Conservation (phyloP, 2,329 filamentous ascomycete genomes). For the Penicillium sp. region DNA sequence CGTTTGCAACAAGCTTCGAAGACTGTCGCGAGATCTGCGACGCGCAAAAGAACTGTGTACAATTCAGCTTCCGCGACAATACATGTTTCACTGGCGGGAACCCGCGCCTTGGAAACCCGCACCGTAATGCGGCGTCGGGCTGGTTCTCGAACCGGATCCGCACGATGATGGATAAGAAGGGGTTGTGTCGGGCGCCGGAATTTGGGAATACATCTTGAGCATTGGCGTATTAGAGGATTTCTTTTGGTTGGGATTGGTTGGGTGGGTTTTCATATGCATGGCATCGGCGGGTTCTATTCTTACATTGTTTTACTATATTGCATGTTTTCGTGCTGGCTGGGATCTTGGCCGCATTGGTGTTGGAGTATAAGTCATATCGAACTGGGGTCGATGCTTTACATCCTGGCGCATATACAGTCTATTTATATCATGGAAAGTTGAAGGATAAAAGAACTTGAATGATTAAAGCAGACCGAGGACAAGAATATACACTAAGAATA, state of each 20-base stretch:
- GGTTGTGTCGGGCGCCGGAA: conserved; percentile 25
- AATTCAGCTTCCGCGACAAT: conserved; percentile 29
- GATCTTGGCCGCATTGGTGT: neutral
- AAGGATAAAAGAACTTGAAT: neutral
- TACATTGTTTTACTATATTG: neutral
- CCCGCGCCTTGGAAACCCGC: conserved; percentile 29
- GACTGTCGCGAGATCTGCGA: conserved; percentile 32
- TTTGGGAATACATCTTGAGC: conserved; percentile 18
- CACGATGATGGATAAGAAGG: conserved; percentile 25
- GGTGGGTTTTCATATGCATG: conserved; percentile 1
- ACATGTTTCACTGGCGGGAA: conserved; percentile 29
- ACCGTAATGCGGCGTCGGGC: conserved; percentile 25
- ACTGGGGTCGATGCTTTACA: neutral
- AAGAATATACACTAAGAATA: conserved; percentile 7
- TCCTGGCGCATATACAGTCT: neutral
- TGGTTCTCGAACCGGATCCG: conserved; percentile 32
- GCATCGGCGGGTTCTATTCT: conserved; percentile 1
- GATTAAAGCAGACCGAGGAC: neutral
- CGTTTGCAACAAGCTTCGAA: conserved; percentile 23
- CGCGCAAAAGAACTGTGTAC: conserved; percentile 24
- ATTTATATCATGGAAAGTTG: neutral
- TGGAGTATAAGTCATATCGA: neutral
- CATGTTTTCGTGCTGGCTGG: neutral
- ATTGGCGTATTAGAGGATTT: neutral
- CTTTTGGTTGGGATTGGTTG: neutral